Evolutionary conservation across 169 alveolate species (phyloP).

Genomic region (Plasmodium reichenowi): DNA sequence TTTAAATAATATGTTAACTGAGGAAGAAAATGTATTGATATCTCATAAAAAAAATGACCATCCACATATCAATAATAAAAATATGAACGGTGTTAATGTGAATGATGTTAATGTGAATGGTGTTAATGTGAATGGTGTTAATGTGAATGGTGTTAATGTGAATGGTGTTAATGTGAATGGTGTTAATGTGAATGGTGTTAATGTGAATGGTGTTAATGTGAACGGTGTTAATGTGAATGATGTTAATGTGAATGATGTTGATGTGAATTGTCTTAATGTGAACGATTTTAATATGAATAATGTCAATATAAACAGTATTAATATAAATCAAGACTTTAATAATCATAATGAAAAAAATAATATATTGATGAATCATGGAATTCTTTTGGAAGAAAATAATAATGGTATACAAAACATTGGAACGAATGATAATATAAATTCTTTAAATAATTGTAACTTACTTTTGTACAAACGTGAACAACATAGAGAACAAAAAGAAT

Average conservation of each 20-base stretch:
- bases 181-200: neutral
- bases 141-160: neutral
- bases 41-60: neutral
- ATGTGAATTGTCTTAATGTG: too few species aligned
- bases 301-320: neutral
- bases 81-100: neutral
- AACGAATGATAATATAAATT: slow-evolving; percentile 3
- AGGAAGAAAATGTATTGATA: neutral
- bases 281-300: neutral
- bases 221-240: neutral
- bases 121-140: neutral
- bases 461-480: too few species aligned
- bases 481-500: neutral
- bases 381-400: neutral
- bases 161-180: neutral
- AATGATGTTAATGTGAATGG: neutral
- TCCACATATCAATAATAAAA: neutral
- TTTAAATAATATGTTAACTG: neutral
- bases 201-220: neutral
- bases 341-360: too few species aligned
- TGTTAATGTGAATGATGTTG: neutral
- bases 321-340: neutral
- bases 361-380: too few species aligned
- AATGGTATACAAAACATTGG: neutral
- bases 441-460: neutral